Evolutionary conservation across 108 stramenopile species (phyloP).

Genomic region (Fistulifera pelliculosa): DNA sequence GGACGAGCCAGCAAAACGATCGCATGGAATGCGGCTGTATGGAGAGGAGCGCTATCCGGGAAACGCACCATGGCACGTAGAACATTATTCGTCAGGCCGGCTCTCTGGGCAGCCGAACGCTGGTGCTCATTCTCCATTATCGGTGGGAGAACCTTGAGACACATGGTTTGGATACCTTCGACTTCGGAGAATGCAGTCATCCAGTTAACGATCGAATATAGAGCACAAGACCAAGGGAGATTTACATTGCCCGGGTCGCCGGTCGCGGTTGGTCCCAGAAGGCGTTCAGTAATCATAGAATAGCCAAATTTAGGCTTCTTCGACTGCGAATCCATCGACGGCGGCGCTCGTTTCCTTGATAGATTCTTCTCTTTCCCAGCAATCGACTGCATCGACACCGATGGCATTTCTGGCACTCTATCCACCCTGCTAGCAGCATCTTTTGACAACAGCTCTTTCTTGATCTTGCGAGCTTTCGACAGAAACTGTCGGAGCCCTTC

Average conservation of each 20-base stretch:
- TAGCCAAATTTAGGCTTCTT: conserved; percentile 35
- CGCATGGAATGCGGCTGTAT: conserved; percentile 81
- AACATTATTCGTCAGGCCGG: conserved; percentile 70
- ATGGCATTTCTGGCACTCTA: too few species aligned
- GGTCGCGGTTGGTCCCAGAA: conserved; percentile 45
- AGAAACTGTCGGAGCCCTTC: conserved; percentile 18
- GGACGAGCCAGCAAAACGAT: conserved; percentile 88
- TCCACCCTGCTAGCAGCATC: too few species aligned
- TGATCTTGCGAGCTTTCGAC: conserved; percentile 14
- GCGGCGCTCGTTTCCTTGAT: neutral
- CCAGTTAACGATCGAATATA: conserved; percentile 86
- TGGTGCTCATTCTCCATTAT: conserved; percentile 73
- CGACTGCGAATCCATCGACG: neutral
- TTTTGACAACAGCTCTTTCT: conserved; percentile 12
- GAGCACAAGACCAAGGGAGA: conserved; percentile 79
- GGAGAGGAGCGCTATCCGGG: conserved; percentile 62
- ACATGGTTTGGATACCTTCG: conserved; percentile 84
- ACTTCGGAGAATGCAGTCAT: conserved; percentile 80
- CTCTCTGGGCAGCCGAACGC: conserved; percentile 58
- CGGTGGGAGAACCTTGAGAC: conserved; percentile 61
- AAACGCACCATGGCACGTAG: conserved; percentile 80
- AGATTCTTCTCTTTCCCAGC: too few species aligned
- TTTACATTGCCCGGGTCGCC: conserved; percentile 44
- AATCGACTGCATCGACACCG: too few species aligned
- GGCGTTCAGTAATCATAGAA: conserved; percentile 60